Conservation (phyloP, 495 filamentous ascomycete genomes). For the Trichoderma gamsii region DNA sequence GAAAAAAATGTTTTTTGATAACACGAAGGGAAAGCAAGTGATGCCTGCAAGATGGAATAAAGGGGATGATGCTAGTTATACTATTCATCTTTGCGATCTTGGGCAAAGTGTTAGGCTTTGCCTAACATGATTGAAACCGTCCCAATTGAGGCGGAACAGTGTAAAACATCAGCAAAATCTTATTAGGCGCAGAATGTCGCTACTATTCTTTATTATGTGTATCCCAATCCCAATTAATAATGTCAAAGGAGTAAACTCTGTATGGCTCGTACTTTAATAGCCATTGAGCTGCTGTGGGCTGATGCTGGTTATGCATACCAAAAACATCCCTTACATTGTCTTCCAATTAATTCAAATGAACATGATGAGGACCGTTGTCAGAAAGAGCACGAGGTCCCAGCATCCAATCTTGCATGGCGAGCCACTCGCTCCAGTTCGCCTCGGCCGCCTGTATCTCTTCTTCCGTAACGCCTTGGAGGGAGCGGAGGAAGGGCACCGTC, state of each 20-base stretch:
- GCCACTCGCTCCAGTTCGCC: constrained; percentile 74
- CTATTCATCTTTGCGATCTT: background rate
- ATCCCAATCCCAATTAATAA: background rate
- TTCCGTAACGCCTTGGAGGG: constrained; percentile 65
- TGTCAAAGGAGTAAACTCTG: too few relatives aligned
- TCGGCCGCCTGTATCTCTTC: constrained; percentile 82
- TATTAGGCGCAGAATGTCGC: background rate
- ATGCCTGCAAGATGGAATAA: background rate
- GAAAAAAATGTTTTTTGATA: background rate
- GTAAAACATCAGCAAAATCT: background rate
- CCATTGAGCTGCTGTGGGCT: background rate
- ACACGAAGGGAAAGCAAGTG: background rate
- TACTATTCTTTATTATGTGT: background rate
- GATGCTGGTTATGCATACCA: background rate
- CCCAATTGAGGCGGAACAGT: background rate
- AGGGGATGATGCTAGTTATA: background rate
- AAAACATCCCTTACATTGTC: background rate
- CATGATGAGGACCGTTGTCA: constrained; percentile 1
- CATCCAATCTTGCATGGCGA: constrained; percentile 97
- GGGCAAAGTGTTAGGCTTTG: background rate
- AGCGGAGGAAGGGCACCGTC: constrained; percentile 77
- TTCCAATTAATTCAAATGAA: background rate
- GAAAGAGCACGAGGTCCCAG: constrained; percentile 52
- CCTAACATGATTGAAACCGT: background rate
- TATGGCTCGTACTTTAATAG: too few relatives aligned